Conservation (phyloP, 2,329 filamentous ascomycete genomes). For the Didymella arachidicola region DNA sequence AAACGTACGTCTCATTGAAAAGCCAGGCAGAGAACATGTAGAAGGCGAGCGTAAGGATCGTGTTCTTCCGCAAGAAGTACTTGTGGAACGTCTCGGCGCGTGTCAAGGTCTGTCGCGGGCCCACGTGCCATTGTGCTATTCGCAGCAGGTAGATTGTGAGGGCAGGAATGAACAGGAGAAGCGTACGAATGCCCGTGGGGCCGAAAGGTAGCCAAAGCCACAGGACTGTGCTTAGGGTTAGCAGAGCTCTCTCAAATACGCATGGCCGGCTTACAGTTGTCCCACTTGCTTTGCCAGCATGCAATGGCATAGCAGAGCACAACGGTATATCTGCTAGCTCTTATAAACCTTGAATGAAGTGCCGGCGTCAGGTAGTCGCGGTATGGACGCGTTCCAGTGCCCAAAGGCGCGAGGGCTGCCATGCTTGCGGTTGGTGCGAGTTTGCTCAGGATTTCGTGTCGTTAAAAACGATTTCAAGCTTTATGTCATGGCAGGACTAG, state of each 20-base stretch:
- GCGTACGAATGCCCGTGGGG: constrained; percentile 74
- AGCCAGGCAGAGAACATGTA: constrained; percentile 80
- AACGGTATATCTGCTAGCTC: constrained; percentile 74
- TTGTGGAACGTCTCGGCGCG: constrained; percentile 69
- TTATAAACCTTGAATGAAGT: constrained; percentile 84
- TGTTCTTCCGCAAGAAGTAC: constrained; percentile 65
- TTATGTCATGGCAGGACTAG: constrained; percentile 35
- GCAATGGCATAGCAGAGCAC: constrained; percentile 76
- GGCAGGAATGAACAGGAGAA: constrained; percentile 77
- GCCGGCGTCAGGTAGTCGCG: constrained; percentile 91
- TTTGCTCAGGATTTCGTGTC: neutral
- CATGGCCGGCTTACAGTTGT: constrained; percentile 63
- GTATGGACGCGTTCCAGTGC: constrained; percentile 68
- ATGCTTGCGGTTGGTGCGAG: constrained; percentile 38
- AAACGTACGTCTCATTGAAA: constrained; percentile 83
- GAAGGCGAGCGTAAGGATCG: constrained; percentile 74
- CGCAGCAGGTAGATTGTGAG: constrained; percentile 84
- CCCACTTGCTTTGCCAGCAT: constrained; percentile 71
- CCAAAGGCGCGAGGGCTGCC: constrained; percentile 33
- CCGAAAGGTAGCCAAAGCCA: constrained; percentile 90
- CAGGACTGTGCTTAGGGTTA: constrained; percentile 63
- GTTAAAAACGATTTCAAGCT: constrained; percentile 7
- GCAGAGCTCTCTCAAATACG: constrained; percentile 6
- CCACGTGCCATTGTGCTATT: constrained; percentile 78
- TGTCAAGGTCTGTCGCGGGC: constrained; percentile 70